A percentile compares a stretch with the other conserved stretches of the same genome.
phyloP scores from a whole-genome alignment of 768 basidiomycete genomes.

The Ramaria rubella region DNA sequence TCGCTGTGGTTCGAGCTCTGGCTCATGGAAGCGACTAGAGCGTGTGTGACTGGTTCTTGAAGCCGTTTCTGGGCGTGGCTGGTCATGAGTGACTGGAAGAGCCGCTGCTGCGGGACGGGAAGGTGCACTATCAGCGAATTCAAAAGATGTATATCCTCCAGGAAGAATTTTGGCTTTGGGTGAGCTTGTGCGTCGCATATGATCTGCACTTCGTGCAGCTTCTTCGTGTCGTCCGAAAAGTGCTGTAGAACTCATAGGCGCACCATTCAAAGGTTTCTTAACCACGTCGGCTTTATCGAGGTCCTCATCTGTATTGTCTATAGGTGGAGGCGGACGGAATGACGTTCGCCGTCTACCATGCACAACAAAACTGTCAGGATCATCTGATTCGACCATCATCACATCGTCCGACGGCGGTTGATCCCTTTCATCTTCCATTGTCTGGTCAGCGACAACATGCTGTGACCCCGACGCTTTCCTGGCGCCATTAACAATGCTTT shows the following conservation, averaged over 20 bases:
- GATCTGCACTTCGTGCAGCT: neutral
- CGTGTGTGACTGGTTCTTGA: neutral
- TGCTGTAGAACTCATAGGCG: neutral
- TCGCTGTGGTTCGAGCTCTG: neutral
- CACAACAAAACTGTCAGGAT: conserved; percentile 9
- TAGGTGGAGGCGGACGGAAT: neutral
- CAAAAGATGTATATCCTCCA: neutral
- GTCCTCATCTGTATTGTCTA: neutral
- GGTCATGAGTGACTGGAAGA: neutral
- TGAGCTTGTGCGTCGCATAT: neutral
- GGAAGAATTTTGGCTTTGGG: neutral
- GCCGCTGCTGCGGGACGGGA: neutral
- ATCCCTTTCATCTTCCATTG: neutral
- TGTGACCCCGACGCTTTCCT: neutral
- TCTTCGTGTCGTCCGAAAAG: neutral
- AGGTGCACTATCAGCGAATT: neutral
- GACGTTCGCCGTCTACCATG: neutral
- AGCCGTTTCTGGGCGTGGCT: neutral
- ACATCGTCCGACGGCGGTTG: neutral
- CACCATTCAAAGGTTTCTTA: neutral
- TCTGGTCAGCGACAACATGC: neutral
- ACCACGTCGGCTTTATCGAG: too few species aligned
- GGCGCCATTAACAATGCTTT: neutral
- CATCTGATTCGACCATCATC: conserved; percentile 3
- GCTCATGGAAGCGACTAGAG: neutral